These are phyloP conservation scores for Scorias spongiosa DNA, from an alignment of 2,329 filamentous ascomycete species.

Conservation along the genomic window DNA sequence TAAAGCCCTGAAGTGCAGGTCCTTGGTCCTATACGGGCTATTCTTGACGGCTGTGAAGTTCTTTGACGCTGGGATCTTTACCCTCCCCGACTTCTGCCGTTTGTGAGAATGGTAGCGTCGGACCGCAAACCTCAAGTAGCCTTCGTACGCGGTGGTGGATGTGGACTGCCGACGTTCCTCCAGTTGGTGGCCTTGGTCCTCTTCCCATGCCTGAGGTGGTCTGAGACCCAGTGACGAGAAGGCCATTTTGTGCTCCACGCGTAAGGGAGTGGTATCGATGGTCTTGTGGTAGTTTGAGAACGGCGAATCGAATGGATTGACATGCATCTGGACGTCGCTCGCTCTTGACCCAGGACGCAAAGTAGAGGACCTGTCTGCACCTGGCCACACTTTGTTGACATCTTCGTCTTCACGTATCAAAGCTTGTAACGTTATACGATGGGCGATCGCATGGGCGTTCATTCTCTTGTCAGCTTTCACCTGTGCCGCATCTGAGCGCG, in stretches of 20 bases:
- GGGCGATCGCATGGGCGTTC: slow-evolving; percentile 16
- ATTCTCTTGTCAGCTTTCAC: slow-evolving; percentile 16
- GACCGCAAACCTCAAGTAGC: slow-evolving; percentile 18
- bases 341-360: neutral
- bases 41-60: slow-evolving; percentile 10
- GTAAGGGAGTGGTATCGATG: neutral
- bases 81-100: slow-evolving; percentile 9
- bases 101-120: slow-evolving; percentile 13
- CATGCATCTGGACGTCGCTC: neutral
- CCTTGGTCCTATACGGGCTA: slow-evolving; percentile 4
- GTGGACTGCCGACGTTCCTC: neutral
- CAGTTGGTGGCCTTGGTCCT: neutral
- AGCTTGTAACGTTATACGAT: slow-evolving; percentile 19
- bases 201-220: neutral
- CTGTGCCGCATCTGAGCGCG: slow-evolving; percentile 1
- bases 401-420: slow-evolving; percentile 16
- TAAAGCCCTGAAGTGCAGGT: slow-evolving; percentile 11
- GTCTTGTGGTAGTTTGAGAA: neutral
- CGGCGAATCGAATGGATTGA: neutral
- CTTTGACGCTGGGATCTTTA: slow-evolving; percentile 17
- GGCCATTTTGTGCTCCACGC: neutral
- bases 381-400: slow-evolving; percentile 4
- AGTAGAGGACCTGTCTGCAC: neutral
- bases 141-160: slow-evolving; percentile 8
- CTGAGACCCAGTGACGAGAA: neutral